These are phyloP conservation scores for Mycena crocata DNA, from an alignment of 768 basidiomycete species.

Conservation along the genomic window DNA sequence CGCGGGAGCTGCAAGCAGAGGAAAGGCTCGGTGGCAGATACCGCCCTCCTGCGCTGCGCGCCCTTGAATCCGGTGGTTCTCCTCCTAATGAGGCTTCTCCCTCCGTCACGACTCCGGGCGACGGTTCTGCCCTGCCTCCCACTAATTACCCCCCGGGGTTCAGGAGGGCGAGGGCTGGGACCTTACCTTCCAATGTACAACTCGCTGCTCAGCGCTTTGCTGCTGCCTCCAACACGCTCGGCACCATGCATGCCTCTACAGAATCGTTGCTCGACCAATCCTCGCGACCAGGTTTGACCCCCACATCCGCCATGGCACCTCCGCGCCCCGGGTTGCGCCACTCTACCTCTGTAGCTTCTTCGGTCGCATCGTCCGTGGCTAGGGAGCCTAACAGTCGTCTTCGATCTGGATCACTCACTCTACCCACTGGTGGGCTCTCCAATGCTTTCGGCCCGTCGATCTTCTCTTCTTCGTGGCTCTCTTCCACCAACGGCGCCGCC, in stretches of 20 bases:
- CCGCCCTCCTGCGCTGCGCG: conserved; percentile 85
- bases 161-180: conserved; percentile 95
- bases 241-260: conserved; percentile 56
- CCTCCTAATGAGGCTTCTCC: conserved; percentile 76
- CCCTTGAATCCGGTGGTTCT: conserved; percentile 74
- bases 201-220: conserved; percentile 87
- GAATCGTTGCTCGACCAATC: conserved; percentile 60
- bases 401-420: conserved; percentile 92
- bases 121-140: conserved; percentile 69
- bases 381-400: conserved; percentile 84
- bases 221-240: conserved; percentile 69
- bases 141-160: conserved; percentile 88
- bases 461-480: conserved; percentile 92
- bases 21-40: conserved; percentile 76
- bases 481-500: conserved; percentile 66
- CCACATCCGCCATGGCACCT: conserved; percentile 56
- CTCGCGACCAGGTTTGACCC: conserved; percentile 63
- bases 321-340: conserved; percentile 79
- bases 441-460: conserved; percentile 91
- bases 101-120: conserved; percentile 67
- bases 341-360: conserved; percentile 74
- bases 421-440: conserved; percentile 80
- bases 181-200: conserved; percentile 95
- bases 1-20: conserved; percentile 87
- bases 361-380: conserved; percentile 61